Conservation (phyloP, 2,329 filamentous ascomycete genomes). For the Chaetomiaceae sp. region DNA sequence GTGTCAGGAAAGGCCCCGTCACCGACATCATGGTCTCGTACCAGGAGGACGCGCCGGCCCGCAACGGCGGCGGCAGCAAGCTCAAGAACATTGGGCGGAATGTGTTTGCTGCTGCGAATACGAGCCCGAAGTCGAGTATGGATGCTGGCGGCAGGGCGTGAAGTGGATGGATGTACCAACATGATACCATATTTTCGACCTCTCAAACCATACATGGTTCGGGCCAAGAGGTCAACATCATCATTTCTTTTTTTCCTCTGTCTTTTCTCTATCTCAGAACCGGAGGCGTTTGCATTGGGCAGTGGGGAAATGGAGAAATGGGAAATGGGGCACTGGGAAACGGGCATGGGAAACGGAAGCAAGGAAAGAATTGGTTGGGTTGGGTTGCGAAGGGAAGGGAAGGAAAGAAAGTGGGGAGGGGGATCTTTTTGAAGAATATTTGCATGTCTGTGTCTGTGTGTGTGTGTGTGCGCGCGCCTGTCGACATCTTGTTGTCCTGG, state of each 20-base stretch:
- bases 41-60: constrained; percentile 33
- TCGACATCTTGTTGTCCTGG: constrained; percentile 16
- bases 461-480: constrained; percentile 13
- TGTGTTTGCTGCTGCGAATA: constrained; percentile 52
- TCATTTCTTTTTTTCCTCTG: constrained; percentile 5
- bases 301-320: not conserved
- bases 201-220: too few relatives aligned
- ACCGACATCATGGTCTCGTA: constrained; percentile 54
- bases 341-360: not conserved
- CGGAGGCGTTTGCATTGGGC: constrained; percentile 10
- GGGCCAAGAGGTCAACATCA: not conserved
- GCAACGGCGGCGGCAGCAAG: constrained; percentile 46
- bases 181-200: not conserved
- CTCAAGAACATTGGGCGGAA: constrained; percentile 53
- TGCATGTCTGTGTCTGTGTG: too few relatives aligned
- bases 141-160: constrained; percentile 32
- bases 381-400: not conserved
- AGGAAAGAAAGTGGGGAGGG: not conserved
- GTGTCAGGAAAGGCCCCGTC: constrained; percentile 62
- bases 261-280: constrained; percentile 4
- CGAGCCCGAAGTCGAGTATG: constrained; percentile 47
- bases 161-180: not conserved
- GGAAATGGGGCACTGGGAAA: not conserved
- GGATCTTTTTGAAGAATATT: too few relatives aligned
- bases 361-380: too few relatives aligned